A percentile compares a stretch with the other conserved stretches of the same genome.
Conservation (phyloP, 83 land plant species). For the Isoetes engelmannii region DNA sequence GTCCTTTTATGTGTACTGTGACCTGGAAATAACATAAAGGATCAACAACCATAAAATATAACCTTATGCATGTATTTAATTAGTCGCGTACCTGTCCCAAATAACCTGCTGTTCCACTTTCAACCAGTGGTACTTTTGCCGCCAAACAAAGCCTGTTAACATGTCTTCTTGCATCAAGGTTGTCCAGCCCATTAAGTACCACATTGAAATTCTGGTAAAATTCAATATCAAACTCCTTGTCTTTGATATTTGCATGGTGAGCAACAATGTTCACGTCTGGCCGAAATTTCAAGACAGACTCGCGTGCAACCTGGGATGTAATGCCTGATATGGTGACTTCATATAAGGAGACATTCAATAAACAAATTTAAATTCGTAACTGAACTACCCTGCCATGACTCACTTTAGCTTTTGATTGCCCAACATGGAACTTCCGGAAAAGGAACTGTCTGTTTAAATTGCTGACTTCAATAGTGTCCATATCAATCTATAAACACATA, state of each 20-base stretch:
- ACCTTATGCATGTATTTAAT: no score
- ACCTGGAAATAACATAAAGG: constrained; percentile 54
- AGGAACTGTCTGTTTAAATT: constrained; percentile 94
- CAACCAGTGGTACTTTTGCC: constrained; percentile 90
- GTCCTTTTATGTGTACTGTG: constrained; percentile 91
- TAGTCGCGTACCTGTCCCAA: constrained; percentile 72
- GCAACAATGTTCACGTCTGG: constrained; percentile 82
- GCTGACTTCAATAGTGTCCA: constrained; percentile 99
- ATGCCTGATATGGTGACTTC: neutral
- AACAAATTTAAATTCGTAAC: neutral
- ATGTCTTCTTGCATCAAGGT: constrained; percentile 96
- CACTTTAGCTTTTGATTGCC: constrained; percentile 95
- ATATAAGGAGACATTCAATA: neutral
- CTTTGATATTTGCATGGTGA: constrained; percentile 93
- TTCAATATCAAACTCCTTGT: constrained; percentile 73
- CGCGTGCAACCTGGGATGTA: constrained; percentile 86
- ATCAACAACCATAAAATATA: no score
- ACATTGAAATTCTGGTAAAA: constrained; percentile 91
- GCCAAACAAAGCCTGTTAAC: constrained; percentile 98
- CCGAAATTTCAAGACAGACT: constrained; percentile 84
- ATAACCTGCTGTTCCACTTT: constrained; percentile 99
- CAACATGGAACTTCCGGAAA: constrained; percentile 87
- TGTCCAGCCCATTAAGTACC: constrained; percentile 95
- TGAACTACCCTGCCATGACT: neutral
- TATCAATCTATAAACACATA: constrained; percentile 67